Evolutionary conservation across 495 filamentous ascomycete species (phyloP).

Genomic region (Neurospora cerealis): DNA sequence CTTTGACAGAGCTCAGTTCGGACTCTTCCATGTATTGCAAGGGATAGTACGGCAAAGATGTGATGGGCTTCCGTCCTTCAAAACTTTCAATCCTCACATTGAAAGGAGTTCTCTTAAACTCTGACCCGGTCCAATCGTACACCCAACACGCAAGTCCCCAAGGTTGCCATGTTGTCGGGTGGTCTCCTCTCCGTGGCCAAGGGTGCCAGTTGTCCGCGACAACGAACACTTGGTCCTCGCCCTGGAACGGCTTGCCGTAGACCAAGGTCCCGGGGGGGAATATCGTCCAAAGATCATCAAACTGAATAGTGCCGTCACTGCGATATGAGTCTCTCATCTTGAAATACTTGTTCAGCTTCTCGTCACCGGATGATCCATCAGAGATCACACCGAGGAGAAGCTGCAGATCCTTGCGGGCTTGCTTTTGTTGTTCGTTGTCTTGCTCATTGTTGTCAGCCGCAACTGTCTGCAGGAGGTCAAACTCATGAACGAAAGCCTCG

Average conservation of each 20-base stretch:
- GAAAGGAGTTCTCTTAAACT: constrained; percentile 2
- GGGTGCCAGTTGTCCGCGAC: background rate
- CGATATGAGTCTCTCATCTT: background rate
- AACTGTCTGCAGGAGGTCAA: background rate
- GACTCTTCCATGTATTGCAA: background rate
- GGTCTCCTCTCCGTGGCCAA: background rate
- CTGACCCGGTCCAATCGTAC: constrained; percentile 2
- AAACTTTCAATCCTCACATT: background rate
- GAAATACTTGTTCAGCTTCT: constrained; percentile 3
- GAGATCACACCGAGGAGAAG: constrained; percentile 1
- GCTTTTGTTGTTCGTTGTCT: background rate
- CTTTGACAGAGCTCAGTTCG: background rate
- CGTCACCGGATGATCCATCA: constrained; percentile 1
- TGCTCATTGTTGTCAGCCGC: background rate
- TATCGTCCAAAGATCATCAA: constrained; percentile 2
- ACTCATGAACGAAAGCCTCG: background rate
- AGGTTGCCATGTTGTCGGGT: background rate
- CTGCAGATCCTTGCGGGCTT: background rate
- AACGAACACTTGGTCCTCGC: background rate
- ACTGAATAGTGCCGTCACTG: constrained; percentile 3
- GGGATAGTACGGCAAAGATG: background rate
- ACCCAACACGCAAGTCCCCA: background rate
- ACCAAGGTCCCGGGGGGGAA: constrained; percentile 1
- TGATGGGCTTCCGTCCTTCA: background rate
- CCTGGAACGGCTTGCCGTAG: background rate